Percentiles rank a stretch among this genome's conserved stretches.
Evolutionary conservation across 345 rosid species (phyloP).

Genomic region (Eucalyptus pauciflora): DNA sequence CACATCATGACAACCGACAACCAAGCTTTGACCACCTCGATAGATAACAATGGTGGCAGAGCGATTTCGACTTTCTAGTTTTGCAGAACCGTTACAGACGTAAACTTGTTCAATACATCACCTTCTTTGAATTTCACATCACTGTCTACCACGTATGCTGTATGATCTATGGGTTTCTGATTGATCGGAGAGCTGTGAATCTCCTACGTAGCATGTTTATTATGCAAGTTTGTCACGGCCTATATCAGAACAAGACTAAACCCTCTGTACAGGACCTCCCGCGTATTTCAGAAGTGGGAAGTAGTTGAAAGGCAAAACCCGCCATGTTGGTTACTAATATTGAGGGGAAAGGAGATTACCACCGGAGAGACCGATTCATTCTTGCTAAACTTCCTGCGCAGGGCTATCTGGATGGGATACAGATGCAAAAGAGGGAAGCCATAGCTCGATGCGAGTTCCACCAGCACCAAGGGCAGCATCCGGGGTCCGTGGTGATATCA

Average conservation of each 20-base stretch:
- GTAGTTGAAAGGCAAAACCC: background rate
- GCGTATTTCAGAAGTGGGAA: background rate
- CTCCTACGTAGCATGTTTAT: background rate
- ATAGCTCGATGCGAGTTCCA: constrained; percentile 77
- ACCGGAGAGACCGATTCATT: background rate
- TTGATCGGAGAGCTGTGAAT: background rate
- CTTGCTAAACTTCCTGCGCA: background rate
- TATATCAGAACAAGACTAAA: background rate
- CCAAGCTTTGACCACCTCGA: background rate
- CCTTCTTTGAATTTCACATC: background rate
- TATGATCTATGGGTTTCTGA: background rate
- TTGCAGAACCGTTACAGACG: background rate
- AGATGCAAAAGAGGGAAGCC: constrained; percentile 57
- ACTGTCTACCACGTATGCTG: background rate
- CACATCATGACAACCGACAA: background rate
- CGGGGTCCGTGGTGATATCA: constrained; percentile 56
- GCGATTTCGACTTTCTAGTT: background rate
- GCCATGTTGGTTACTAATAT: background rate
- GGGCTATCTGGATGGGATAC: background rate
- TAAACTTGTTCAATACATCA: background rate
- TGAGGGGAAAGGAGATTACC: background rate
- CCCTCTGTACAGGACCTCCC: background rate
- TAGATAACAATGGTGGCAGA: background rate
- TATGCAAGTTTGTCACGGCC: background rate
- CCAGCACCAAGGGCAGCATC: constrained; percentile 74